Percentiles rank a stretch among this genome's conserved stretches.
phyloP scores from a whole-genome alignment of 1,284 basidiomycete species.

The Cryptococcus sp. region DNA sequence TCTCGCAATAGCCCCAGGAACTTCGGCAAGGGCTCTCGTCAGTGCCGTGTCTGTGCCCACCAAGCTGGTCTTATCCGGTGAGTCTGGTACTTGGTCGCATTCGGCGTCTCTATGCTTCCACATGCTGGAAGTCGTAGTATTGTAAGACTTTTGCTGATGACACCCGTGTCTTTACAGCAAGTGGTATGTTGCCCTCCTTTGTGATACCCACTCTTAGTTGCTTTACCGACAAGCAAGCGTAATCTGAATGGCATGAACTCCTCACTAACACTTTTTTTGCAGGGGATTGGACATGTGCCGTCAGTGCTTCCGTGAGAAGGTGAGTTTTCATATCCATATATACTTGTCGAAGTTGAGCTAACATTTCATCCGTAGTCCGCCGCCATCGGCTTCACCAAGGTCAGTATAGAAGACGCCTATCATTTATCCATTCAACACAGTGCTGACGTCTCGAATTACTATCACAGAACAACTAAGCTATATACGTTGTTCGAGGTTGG shows the following conservation, averaged over 20 bases:
- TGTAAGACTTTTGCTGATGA: slow-evolving; percentile 18
- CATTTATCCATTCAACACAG: background rate
- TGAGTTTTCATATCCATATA: slow-evolving; percentile 14
- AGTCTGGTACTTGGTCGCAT: slow-evolving; percentile 22
- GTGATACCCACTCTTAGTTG: background rate
- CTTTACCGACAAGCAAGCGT: background rate
- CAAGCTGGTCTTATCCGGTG: slow-evolving; percentile 88
- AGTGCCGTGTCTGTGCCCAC: slow-evolving; percentile 94
- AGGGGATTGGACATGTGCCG: slow-evolving; percentile 90
- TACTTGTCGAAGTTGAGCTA: background rate
- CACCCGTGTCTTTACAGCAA: slow-evolving; percentile 23
- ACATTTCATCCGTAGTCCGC: slow-evolving; percentile 54
- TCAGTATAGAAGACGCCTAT: slow-evolving; percentile 51
- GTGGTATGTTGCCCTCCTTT: slow-evolving; percentile 32
- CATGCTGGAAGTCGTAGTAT: background rate
- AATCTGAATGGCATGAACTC: background rate
- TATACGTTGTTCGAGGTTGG: background rate
- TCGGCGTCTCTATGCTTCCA: background rate
- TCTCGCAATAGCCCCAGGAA: slow-evolving; percentile 68
- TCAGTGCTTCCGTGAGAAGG: slow-evolving; percentile 97
- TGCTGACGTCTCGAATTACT: slow-evolving; percentile 7
- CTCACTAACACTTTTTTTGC: slow-evolving; percentile 1
- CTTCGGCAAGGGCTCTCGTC: slow-evolving; percentile 91
- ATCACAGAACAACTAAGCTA: slow-evolving; percentile 37
- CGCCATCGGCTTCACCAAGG: slow-evolving; percentile 93